Evolutionary conservation across 2,329 filamentous ascomycete genomes (phyloP).

Genomic region (Clonostachys rosea): DNA sequence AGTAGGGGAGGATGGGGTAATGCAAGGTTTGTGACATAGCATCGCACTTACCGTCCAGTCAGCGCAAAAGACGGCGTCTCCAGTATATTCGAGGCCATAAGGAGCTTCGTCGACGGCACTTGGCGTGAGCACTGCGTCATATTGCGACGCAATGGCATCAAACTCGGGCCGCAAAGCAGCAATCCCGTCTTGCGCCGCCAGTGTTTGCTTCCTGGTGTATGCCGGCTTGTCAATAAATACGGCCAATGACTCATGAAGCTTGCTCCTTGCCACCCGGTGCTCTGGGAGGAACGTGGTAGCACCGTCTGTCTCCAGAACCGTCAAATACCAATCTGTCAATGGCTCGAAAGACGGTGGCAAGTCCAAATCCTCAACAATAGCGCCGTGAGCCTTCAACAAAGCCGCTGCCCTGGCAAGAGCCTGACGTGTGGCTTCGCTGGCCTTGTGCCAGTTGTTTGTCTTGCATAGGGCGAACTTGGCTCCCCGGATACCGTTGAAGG

Average conservation of each 20-base stretch:
- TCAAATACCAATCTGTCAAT: constrained; percentile 46
- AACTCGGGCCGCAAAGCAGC: constrained; percentile 47
- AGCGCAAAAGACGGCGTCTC: constrained; percentile 44
- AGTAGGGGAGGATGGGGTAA: background rate
- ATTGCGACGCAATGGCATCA: constrained; percentile 45
- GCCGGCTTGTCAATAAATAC: constrained; percentile 39
- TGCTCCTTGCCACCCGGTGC: constrained; percentile 38
- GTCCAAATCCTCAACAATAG: constrained; percentile 48
- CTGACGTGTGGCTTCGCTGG: constrained; percentile 32
- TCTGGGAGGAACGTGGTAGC: constrained; percentile 48
- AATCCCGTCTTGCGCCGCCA: constrained; percentile 48
- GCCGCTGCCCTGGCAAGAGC: constrained; percentile 33
- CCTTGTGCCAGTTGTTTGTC: constrained; percentile 45
- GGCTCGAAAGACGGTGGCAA: constrained; percentile 43
- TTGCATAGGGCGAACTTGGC: constrained; percentile 50
- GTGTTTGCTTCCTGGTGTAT: constrained; percentile 37
- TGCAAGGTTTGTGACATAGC: background rate
- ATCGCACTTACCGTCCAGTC: constrained; percentile 43
- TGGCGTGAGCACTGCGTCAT: constrained; percentile 52
- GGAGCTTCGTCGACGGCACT: constrained; percentile 58
- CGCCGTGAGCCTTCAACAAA: constrained; percentile 40
- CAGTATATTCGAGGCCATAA: constrained; percentile 43
- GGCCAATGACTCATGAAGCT: constrained; percentile 37
- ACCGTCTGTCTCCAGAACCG: constrained; percentile 46
- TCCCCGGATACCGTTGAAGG: constrained; percentile 29